These are phyloP conservation scores for Paramecium sonneborni DNA, from an alignment of 73 alveolate species.

Conservation along the genomic window DNA sequence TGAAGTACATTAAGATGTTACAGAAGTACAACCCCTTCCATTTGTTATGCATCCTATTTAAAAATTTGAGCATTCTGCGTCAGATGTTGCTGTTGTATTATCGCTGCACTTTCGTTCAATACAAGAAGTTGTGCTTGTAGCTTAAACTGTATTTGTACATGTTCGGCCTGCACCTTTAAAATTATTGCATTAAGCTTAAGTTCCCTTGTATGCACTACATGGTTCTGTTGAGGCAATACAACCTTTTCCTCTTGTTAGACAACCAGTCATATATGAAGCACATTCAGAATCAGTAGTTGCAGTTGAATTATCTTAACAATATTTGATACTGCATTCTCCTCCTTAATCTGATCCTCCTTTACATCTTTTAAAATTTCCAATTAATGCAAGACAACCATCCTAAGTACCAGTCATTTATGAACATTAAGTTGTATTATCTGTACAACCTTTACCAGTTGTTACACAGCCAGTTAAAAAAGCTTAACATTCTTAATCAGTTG, in stretches of 20 bases:
- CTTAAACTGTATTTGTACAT: not conserved
- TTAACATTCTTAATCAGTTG: not conserved
- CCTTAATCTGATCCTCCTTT: not conserved
- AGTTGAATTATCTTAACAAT: not conserved
- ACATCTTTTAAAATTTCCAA: not conserved
- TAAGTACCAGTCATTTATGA: not conserved
- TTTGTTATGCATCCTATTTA: not conserved
- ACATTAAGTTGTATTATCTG: not conserved
- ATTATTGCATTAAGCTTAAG: not conserved
- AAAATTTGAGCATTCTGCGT: not conserved
- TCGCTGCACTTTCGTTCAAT: not conserved
- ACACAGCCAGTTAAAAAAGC: not conserved
- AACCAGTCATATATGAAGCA: conserved; percentile 23
- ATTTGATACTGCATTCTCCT: not conserved
- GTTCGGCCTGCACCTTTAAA: conserved; percentile 21
- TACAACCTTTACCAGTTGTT: conserved; percentile 20
- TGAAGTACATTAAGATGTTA: conserved; percentile 19
- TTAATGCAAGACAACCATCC: not conserved
- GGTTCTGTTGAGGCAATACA: conserved; percentile 4
- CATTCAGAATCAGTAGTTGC: conserved; percentile 23
- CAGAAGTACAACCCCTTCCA: conserved; percentile 24
- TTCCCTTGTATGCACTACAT: conserved; percentile 28
- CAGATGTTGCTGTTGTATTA: conserved; percentile 40
- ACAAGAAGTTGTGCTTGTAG: not conserved
- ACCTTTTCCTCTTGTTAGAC: conserved; percentile 19